Base-by-base conservation (phyloP, 2,329 filamentous ascomycete species). In the Nemania sp. region DNA sequence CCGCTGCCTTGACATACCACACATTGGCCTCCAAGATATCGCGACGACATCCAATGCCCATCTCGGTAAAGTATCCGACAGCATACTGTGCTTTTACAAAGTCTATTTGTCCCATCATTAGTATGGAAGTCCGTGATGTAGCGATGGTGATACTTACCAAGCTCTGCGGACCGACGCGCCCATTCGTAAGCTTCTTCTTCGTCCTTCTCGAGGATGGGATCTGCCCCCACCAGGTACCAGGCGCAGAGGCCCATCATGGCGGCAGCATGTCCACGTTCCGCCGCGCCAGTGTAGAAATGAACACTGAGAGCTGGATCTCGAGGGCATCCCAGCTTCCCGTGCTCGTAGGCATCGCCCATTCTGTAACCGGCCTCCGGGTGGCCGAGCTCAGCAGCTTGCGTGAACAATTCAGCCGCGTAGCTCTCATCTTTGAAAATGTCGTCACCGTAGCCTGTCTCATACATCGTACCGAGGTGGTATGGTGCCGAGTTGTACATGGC, bases 161-260 rank as follows among this genome's bases (percentile, higher is more conserved):
- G 81, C 64, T 95, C 89, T 34, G 94, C 94, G 56, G 95, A 91
- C 71, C 89, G 88, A 70, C 87, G 87, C 15, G 95, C 93, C 95
- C 95, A 99, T 74, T 97, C 93, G 71, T 96, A 98, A 10, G 95
- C 95, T 76, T 99, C 95, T 68, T 90, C 89, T 75, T 98, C 94
- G 70, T 99, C 94, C 77, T 95, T 97, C 62, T 97, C 93, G 20
- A 99, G 79, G 13, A 98, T 87, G 0, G 93, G 92, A 67, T 93
- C 90, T 1, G 95, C 95, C 11, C 95, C 95, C 42, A 98, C 90
- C 83, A 98, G 90, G 75, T 98, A 99, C 95, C 95, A 99, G 11
- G 95, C 95, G 76, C 95, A 99, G 9, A 99, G 81, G 4, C 94
- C 94, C 93, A 99, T 97, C 92, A 98, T 98, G 49, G 92, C 94